Evolutionary conservation across 2,329 filamentous ascomycete species (phyloP), one percentile per base, ranked within the genome.

Genomic region (Alternaria alternata): DNA sequence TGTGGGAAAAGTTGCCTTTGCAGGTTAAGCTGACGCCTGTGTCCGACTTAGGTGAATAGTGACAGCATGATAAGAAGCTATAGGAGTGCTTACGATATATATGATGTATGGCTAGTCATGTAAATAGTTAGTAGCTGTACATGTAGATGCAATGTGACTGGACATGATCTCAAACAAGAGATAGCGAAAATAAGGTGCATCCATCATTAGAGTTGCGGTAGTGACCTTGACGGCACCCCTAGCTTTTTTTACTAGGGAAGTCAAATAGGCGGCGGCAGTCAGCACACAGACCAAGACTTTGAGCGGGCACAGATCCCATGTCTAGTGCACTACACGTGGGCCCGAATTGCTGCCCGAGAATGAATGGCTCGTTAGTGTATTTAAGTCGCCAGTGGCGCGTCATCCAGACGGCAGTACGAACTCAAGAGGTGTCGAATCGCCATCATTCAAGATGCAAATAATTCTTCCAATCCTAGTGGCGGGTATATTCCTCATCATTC

Each of bases 1-100:
- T 59, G 22, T 59, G 56, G 56, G 43, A 59, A n/a, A 59, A 54
- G 28, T 7, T 54, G n/a, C 56, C 56, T 49, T 20, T 59, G 16
- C n/a, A 49, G 14, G 43, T 59, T 4, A 16, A 54, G 1, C 12
- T 54, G 12, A 54, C 43, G 12, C 56, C 56, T 8, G 51, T 59
- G 20, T 14, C 49, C 36, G 51, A 54, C 38, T 7, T 48, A 7
- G 1, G 7, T 7, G 49, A 30, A 24, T 54, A 54, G 1, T 4
- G 5, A 7, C 9, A 30, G 12, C n/a, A 14, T 11, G 3, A 4
- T 5, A 41, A 18, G 26, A 3, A 30, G 5, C 16, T 7, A 3
- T 20, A 36, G 0, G 16, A 7, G 16, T 39, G 41, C 6, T 18
- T 4, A 0, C 14, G 28, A 20, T 38, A 14, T 36, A 16, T 26